These are phyloP conservation scores for Nothophaeocryptopus gaeumannii DNA, from an alignment of 2,329 filamentous ascomycete species.

Conservation along the genomic window DNA sequence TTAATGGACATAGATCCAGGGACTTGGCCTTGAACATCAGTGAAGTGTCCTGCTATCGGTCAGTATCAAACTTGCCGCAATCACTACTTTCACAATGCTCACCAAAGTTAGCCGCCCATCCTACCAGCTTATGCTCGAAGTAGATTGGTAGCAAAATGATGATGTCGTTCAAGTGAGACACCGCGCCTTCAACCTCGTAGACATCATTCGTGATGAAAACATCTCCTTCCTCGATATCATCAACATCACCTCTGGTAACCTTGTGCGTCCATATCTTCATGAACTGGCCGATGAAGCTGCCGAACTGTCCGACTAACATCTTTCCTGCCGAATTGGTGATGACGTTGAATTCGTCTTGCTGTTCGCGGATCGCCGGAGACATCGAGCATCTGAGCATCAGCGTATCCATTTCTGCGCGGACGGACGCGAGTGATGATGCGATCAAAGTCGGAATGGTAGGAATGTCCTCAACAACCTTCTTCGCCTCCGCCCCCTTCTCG, in stretches of 20 bases:
- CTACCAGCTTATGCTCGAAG: conserved; percentile 28
- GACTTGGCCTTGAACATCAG: conserved; percentile 29
- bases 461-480: conserved; percentile 25
- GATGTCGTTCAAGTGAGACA: conserved; percentile 28
- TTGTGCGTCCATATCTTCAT: conserved; percentile 30
- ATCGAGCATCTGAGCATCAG: conserved; percentile 30
- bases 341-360: conserved; percentile 32
- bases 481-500: conserved; percentile 24
- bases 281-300: conserved; percentile 29
- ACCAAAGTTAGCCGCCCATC: conserved; percentile 30
- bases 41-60: conserved; percentile 20
- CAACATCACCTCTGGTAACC: conserved; percentile 23
- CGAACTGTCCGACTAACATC: conserved; percentile 30
- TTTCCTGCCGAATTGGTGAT: conserved; percentile 26
- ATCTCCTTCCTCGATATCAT: conserved; percentile 27
- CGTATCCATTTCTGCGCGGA: conserved; percentile 29
- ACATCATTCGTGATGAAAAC: conserved; percentile 30
- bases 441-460: conserved; percentile 28
- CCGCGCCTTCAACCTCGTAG: conserved; percentile 30
- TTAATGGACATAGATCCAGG: conserved; percentile 30
- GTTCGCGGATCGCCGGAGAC: conserved; percentile 29
- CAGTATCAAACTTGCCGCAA: no score
- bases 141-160: conserved; percentile 26
- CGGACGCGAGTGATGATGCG: conserved; percentile 25
- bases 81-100: no score